Evolutionary conservation across 2,329 filamentous ascomycete species (phyloP), one percentile per base, ranked within the genome.

Genomic region (Paecilomyces dactylethromorphus): DNA sequence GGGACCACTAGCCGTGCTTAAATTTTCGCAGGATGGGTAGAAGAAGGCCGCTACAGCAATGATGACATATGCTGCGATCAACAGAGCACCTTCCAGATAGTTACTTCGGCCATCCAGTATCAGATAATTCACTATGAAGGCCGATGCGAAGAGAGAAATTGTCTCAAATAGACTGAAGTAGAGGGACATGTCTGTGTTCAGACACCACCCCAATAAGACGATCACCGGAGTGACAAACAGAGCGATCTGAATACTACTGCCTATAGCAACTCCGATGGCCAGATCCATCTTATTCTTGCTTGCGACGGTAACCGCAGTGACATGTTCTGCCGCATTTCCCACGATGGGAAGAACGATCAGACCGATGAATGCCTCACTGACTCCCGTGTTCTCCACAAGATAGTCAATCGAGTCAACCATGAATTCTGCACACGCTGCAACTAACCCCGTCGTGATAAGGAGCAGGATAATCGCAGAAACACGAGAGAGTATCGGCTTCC

Each of bases 131-230:
- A 93, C 90, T 62, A 95, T 91, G 63, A 95, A 87, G 7, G 91
- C 87, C 56, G 86, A 89, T 56, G 93, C 85, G 74, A 95, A 95
- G 68, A 95, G 83, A 58, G 88, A 90, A 22, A 94, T 89, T 0
- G 91, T 95, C 81, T 95, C 91, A 74, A 95, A 96, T 54, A 91
- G 82, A 60, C 91, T 91, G 74, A 95, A 95, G 78, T 93, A 92
- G 33, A 95, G 81, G 29, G 88, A 84, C 86, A 90, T 89, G n/a
- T 86, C 80, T 60, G 82, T 83, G 61, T 81, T 75, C 72, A 89
- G 81, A 60, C 82, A 82, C 87, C 87, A 90, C 21, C 86, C 87
- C n/a, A 90, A 77, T 29, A 90, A 84, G 24, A 90, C 87, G 32
- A 89, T 81, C 26, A 89, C 76, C 0, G 87, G 87, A 5, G 87